Conservation (phyloP, 345 rosid genomes). For the Arabidopsis suecica region DNA sequence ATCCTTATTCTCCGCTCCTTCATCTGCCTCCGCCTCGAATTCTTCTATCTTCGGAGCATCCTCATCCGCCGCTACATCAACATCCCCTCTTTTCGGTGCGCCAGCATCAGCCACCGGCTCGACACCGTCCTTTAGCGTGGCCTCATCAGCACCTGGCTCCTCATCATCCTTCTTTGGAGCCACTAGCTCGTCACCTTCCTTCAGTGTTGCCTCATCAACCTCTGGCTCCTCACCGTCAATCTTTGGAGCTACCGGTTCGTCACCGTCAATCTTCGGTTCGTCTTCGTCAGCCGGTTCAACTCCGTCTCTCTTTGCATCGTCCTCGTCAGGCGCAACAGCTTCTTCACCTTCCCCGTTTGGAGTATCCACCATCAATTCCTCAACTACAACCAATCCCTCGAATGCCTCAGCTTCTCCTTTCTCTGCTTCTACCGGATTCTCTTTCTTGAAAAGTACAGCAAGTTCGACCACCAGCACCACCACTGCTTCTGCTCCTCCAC, state of each 20-base stretch:
- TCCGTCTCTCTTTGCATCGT: constrained; percentile 36
- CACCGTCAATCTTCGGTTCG: constrained; percentile 36
- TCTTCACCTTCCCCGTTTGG: constrained; percentile 47
- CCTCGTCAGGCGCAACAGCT: constrained; percentile 39
- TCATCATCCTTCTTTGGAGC: constrained; percentile 29
- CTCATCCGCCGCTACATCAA: constrained; percentile 40
- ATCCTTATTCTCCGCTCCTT: constrained; percentile 23
- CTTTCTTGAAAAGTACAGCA: constrained; percentile 47
- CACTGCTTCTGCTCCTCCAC: constrained; percentile 47
- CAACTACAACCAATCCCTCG: constrained; percentile 43
- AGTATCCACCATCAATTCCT: constrained; percentile 37
- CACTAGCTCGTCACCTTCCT: constrained; percentile 32
- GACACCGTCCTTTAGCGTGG: constrained; percentile 34
- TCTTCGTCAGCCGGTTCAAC: constrained; percentile 40
- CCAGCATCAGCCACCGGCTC: constrained; percentile 33
- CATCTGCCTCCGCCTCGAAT: constrained; percentile 35
- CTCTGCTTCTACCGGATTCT: constrained; percentile 55
- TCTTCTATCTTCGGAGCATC: constrained; percentile 47
- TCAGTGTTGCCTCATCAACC: constrained; percentile 33
- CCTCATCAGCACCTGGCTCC: constrained; percentile 26
- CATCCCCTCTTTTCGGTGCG: constrained; percentile 45
- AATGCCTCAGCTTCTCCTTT: constrained; percentile 47
- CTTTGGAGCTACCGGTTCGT: constrained; percentile 30
- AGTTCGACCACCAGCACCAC: constrained; percentile 36
- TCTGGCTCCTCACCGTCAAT: constrained; percentile 22